Evolutionary conservation across 106 monocot species (phyloP).

Genomic region (Gastrodia elata): DNA sequence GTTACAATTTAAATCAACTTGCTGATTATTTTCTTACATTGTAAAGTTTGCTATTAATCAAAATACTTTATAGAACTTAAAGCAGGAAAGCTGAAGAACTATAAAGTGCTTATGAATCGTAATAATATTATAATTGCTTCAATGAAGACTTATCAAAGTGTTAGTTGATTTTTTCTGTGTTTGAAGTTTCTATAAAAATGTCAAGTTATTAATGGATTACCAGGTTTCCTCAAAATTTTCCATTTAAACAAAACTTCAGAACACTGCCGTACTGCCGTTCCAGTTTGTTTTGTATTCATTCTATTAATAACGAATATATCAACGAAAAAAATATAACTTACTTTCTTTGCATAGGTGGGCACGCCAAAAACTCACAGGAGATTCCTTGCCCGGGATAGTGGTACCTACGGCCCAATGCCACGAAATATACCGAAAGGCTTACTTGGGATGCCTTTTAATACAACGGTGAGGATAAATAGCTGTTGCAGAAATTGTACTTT

Average conservation of each 20-base stretch:
- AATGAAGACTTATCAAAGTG: neutral
- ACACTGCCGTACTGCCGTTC: neutral
- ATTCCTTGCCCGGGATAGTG: conserved; percentile 81
- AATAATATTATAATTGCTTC: no score
- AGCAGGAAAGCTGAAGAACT: neutral
- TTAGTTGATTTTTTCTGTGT: neutral
- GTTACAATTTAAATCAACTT: neutral
- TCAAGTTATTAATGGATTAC: neutral
- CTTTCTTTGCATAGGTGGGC: conserved; percentile 46
- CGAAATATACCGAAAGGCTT: conserved; percentile 74
- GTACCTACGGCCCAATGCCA: conserved; percentile 97
- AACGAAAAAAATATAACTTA: neutral
- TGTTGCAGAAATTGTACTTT: neutral
- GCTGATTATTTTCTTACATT: neutral
- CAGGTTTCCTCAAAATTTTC: neutral
- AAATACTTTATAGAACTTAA: neutral
- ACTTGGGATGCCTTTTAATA: conserved; percentile 96
- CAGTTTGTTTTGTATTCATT: neutral
- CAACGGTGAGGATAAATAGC: conserved; percentile 39
- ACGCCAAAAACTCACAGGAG: conserved; percentile 87
- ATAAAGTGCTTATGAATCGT: neutral
- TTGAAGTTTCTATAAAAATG: neutral
- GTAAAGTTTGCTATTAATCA: neutral
- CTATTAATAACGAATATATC: neutral
- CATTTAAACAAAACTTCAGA: neutral